Percentiles rank a stretch among this genome's conserved stretches.
Conservation (phyloP, 352 stramenopile genomes). For the Phytopythium mirpurense region DNA sequence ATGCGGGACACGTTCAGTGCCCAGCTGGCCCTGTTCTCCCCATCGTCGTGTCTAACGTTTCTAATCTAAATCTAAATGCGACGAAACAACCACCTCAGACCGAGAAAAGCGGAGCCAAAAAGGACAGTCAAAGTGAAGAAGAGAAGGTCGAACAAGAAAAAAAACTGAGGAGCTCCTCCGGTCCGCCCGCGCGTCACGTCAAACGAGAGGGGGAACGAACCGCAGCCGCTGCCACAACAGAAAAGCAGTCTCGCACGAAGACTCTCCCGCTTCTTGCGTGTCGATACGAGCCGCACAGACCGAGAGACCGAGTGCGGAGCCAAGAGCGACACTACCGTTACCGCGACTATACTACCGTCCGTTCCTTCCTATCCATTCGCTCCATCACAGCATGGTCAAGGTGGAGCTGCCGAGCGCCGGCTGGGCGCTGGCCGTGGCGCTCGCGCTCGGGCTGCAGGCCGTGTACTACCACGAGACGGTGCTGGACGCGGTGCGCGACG, state of each 20-base stretch:
- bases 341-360: too few species aligned
- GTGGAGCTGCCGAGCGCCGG: constrained; percentile 21
- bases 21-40: neutral
- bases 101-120: neutral
- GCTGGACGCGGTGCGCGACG: constrained; percentile 27
- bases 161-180: too few species aligned
- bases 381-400: constrained; percentile 18
- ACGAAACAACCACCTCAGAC: too few species aligned
- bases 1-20: too few species aligned
- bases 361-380: too few species aligned
- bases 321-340: neutral
- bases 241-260: too few species aligned
- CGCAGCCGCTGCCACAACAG: neutral
- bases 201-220: neutral
- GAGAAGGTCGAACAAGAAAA: neutral
- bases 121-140: constrained; percentile 3
- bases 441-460: constrained; percentile 34
- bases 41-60: neutral
- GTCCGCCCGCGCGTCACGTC: constrained; percentile 1
- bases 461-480: constrained; percentile 53
- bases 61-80: too few species aligned
- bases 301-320: neutral
- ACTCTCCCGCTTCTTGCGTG: too few species aligned
- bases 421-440: constrained; percentile 23
- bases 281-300: too few species aligned